Base-by-base conservation (phyloP, 2,329 filamentous ascomycete genomes). In the Botrytis porri region DNA sequence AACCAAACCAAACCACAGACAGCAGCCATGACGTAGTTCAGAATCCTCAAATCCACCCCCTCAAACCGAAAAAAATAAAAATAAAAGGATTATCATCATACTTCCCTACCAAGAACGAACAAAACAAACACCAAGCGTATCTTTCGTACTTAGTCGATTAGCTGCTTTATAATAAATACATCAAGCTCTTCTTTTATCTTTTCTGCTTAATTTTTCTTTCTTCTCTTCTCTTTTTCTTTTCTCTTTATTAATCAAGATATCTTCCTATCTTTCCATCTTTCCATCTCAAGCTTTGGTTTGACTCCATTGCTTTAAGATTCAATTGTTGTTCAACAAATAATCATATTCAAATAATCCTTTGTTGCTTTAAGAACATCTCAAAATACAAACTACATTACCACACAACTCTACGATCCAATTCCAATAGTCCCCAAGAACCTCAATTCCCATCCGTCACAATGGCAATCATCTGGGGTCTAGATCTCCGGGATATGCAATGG, bases 401-500 rank as follows among this genome's bases (percentile, higher is more conserved):
- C 25, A 14, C 48, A 3, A n/a, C 48, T 16, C 48, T n/a, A 16
- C 25, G 5, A n/a, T 16, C 25, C 25, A n/a, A 54, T 16, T 35
- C 41, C 22, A 48, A 48, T 18, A 4, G 8, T 9, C 45, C 8
- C 45, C 45, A 48, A 48, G 20, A 25, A 37, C 9, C 9, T 20
- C 43, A 37, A 39, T n/a, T n/a, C 32, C 22, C 43, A 37, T 35
- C 12, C 18, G 35, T 39, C 54, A 48, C 39, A 69, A 69, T 69
- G 63, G 65, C 71, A 8, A 83, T 88, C 25, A 87, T 89, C 76
- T 88, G 87, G 86, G 87, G 87, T 45, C 83, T 89, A 74, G 85
- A 88, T 78, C 81, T 89, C 72, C 81, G 81, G 69, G 86, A 89
- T 76, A 87, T 89, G 78, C 84, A 87, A 82, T 89, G 87, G 87